phyloP scores from a whole-genome alignment of 805 yeast genomes.

The Candida ipomoeae region DNA sequence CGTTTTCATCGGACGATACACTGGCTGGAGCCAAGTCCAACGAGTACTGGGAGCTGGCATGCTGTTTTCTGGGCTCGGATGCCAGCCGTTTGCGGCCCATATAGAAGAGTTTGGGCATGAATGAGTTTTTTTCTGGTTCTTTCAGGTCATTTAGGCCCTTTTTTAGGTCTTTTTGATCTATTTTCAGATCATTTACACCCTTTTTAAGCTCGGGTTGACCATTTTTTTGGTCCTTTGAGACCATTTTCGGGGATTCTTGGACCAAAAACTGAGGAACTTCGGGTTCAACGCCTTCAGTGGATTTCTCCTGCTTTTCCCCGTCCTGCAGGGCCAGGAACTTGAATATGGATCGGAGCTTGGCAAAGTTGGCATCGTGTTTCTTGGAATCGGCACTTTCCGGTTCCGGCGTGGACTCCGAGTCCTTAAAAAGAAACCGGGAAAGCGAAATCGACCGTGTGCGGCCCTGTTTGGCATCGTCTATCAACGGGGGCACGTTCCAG shows the following conservation, averaged over 20 bases:
- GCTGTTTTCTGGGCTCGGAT: constrained; percentile 4
- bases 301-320: not conserved
- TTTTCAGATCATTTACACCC: not conserved
- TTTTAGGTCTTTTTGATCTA: not conserved
- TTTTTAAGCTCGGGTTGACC: not conserved
- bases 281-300: not conserved
- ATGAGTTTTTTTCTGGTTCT: not conserved
- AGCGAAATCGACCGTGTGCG: constrained; percentile 25
- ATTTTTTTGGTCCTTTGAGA: not conserved
- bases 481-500: constrained; percentile 16
- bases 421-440: constrained; percentile 24
- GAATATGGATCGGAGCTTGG: constrained; percentile 10
- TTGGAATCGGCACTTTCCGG: not conserved
- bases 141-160: not conserved
- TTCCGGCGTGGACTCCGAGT: constrained; percentile 13
- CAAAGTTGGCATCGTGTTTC: constrained; percentile 4
- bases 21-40: not conserved
- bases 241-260: not conserved
- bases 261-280: too few species aligned
- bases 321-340: constrained; percentile 15
- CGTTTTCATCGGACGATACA: not conserved
- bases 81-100: constrained; percentile 13
- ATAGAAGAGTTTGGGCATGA: constrained; percentile 4
- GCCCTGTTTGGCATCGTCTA: constrained; percentile 5
- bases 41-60: not conserved